phyloP scores from a whole-genome alignment of 2,329 filamentous ascomycete species.

The Trichoderma sp. region DNA sequence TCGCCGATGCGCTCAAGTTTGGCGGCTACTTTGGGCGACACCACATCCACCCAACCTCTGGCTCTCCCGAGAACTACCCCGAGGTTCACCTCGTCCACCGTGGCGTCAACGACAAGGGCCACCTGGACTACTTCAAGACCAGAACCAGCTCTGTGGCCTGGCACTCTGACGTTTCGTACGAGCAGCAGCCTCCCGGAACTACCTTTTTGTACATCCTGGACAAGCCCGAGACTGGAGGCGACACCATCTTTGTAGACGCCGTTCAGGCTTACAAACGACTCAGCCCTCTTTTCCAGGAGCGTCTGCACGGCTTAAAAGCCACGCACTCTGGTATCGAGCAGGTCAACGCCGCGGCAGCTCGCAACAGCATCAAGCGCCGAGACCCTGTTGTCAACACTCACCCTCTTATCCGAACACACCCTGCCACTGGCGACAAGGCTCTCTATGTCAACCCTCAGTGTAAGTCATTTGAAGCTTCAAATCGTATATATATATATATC shows the following conservation, averaged over 20 bases:
- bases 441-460: conserved; percentile 83
- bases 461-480: conserved; percentile 46
- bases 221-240: conserved; percentile 76
- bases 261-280: conserved; percentile 81
- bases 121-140: conserved; percentile 63
- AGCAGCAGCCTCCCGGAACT: conserved; percentile 84
- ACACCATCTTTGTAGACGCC: conserved; percentile 81
- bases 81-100: conserved; percentile 81
- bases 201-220: conserved; percentile 91
- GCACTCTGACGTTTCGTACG: conserved; percentile 89
- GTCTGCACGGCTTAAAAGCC: conserved; percentile 78
- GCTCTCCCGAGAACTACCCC: conserved; percentile 72
- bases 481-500: background rate
- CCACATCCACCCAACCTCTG: conserved; percentile 80
- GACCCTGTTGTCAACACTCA: conserved; percentile 76
- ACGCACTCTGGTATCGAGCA: conserved; percentile 85
- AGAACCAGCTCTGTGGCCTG: conserved; percentile 82
- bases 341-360: conserved; percentile 67
- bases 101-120: conserved; percentile 56
- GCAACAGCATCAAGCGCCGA: conserved; percentile 72
- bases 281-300: conserved; percentile 76
- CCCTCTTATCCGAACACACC: conserved; percentile 80
- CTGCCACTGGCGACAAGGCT: conserved; percentile 80
- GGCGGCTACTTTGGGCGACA: conserved; percentile 79
- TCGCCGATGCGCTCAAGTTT: conserved; percentile 69